Percentiles rank a stretch among this genome's conserved stretches.
Evolutionary conservation across 73 alveolate genomes (phyloP).

Genomic region (Paramecium tetraurelia): DNA sequence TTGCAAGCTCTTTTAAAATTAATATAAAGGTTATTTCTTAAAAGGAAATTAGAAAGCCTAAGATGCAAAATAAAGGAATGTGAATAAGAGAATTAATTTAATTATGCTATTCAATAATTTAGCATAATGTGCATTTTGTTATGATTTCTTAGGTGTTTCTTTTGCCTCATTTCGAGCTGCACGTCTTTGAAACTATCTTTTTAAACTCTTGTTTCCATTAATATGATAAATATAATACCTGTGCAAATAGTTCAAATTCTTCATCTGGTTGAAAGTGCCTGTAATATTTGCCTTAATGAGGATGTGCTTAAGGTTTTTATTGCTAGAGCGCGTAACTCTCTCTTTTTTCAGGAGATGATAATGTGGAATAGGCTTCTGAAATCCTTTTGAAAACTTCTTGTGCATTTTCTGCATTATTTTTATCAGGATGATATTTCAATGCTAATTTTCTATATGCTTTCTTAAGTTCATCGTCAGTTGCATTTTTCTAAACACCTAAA

Average conservation of each 20-base stretch:
- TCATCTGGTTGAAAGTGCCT: not conserved
- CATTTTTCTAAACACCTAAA: not conserved
- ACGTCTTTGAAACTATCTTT: not conserved
- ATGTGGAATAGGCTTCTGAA: slow-evolving; percentile 94
- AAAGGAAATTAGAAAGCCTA: not conserved
- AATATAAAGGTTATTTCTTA: not conserved
- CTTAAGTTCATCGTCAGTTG: not conserved
- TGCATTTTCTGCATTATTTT: slow-evolving; percentile 77
- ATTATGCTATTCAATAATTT: not conserved
- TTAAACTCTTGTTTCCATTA: not conserved
- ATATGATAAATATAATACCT: not conserved
- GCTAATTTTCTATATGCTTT: slow-evolving; percentile 7
- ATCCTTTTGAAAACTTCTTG: slow-evolving; percentile 84
- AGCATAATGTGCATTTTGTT: not conserved
- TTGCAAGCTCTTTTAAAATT: not conserved
- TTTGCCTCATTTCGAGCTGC: not conserved
- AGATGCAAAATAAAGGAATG: not conserved
- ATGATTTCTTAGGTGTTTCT: not conserved
- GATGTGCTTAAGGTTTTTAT: not conserved
- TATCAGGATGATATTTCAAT: slow-evolving; percentile 93
- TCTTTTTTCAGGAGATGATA: slow-evolving; percentile 80
- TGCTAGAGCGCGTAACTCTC: slow-evolving; percentile 48
- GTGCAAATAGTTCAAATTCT: not conserved
- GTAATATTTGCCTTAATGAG: not conserved
- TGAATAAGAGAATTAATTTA: not conserved